These are phyloP conservation scores for Monosporascus sp. DNA, from an alignment of 2,329 filamentous ascomycete species.

Conservation along the genomic window DNA sequence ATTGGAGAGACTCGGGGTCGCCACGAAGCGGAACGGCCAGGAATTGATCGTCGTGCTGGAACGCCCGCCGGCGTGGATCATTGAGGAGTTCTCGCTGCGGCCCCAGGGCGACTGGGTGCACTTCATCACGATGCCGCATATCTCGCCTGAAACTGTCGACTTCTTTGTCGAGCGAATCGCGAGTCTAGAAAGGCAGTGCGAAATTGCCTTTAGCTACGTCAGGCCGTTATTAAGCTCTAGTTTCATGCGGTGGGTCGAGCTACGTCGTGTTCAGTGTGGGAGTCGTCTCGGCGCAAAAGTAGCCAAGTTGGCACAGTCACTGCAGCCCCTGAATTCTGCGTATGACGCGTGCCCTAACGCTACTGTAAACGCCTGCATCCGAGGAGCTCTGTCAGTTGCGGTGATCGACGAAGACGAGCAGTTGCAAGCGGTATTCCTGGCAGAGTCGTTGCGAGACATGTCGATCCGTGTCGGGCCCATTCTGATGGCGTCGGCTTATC, in stretches of 20 bases:
- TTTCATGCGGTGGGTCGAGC: not conserved
- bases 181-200: not conserved
- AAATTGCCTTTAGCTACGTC: slow-evolving; percentile 1
- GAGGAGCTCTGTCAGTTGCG: not conserved
- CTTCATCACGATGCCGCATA: slow-evolving; percentile 6
- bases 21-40: slow-evolving; percentile 1
- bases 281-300: not conserved
- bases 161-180: slow-evolving; percentile 2
- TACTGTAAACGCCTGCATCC: not conserved
- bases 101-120: slow-evolving; percentile 9
- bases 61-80: slow-evolving; percentile 5
- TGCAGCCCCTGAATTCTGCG: not conserved
- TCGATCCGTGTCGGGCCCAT: not conserved
- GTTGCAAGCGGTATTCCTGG: not conserved
- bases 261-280: not conserved
- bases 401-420: not conserved
- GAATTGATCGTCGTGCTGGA: slow-evolving; percentile 3
- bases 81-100: slow-evolving; percentile 6
- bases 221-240: not conserved
- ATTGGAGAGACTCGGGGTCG: not conserved
- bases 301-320: not conserved
- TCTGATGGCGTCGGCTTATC: not conserved
- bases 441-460: slow-evolving; percentile 1
- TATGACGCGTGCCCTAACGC: not conserved
- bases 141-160: slow-evolving; percentile 4